Evolutionary conservation across 2,329 filamentous ascomycete genomes (phyloP).

Genomic region (Talaromyces sp.): DNA sequence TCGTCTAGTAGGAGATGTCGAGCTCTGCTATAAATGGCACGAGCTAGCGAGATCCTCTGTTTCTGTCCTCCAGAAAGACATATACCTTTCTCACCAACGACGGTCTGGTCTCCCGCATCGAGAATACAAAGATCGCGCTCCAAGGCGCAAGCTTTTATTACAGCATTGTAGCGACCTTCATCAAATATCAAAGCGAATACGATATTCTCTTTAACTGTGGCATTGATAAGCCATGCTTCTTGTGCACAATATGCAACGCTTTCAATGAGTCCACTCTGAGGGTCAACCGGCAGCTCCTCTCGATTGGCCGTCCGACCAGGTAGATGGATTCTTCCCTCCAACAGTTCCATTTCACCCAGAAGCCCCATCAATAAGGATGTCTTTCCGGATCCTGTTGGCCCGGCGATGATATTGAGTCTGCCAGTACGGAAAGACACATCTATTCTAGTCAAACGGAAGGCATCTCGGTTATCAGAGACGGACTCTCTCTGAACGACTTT

Average conservation of each 20-base stretch:
- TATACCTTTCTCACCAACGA: background rate
- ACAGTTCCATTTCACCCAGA: conserved; percentile 8
- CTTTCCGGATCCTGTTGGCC: conserved; percentile 6
- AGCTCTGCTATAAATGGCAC: conserved; percentile 54
- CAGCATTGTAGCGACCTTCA: background rate
- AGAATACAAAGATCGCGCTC: background rate
- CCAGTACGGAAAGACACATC: background rate
- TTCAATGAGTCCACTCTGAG: background rate
- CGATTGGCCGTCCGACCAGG: no score
- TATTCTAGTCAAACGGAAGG: background rate
- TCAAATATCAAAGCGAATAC: background rate
- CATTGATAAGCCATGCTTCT: conserved; percentile 4
- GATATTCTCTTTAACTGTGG: conserved; percentile 7
- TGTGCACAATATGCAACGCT: conserved; percentile 7
- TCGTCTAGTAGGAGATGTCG: conserved; percentile 3
- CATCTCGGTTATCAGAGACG: background rate
- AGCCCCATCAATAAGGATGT: conserved; percentile 4
- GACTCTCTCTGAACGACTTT: no score
- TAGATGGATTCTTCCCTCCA: background rate
- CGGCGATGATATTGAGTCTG: background rate
- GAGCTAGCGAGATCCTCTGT: conserved; percentile 89
- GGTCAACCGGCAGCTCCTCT: background rate
- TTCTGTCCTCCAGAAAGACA: conserved; percentile 90
- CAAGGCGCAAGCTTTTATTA: background rate
- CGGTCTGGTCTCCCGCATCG: background rate